Conservation (phyloP, 129 eudicot species). For the Escallonia rubra region DNA sequence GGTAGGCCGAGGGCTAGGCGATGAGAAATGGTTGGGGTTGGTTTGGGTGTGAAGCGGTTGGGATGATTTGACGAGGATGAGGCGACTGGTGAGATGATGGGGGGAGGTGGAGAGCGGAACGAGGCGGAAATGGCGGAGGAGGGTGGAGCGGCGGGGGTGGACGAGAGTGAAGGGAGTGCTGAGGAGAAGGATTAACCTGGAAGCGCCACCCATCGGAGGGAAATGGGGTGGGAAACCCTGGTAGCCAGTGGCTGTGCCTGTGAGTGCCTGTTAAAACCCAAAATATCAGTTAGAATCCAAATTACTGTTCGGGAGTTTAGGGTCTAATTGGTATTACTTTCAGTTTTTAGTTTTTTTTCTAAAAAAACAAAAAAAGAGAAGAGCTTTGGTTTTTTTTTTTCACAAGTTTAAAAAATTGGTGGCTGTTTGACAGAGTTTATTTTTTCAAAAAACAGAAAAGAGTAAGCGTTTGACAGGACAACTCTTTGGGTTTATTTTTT, state of each 20-base stretch:
- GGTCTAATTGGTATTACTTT: no score
- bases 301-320: no score
- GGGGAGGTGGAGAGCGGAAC: conserved; percentile 16
- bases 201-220: conserved; percentile 29
- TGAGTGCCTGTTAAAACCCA: neutral
- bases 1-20: conserved; percentile 8
- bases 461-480: no score
- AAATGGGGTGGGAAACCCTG: conserved; percentile 20
- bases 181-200: conserved; percentile 40
- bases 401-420: no score
- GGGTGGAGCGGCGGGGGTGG: conserved; percentile 32
- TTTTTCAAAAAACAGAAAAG: no score
- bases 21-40: conserved; percentile 6
- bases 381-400: no score
- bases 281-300: no score
- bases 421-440: no score
- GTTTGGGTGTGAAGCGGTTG: conserved; percentile 16
- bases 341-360: no score
- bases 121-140: conserved; percentile 32
- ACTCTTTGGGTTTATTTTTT: no score
- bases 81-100: neutral
- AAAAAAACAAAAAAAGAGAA: no score
- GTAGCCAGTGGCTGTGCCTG: conserved; percentile 1
- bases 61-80: conserved; percentile 22
- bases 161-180: conserved; percentile 28